Conservation (phyloP, 2,329 filamentous ascomycete genomes). For the Nemania diffusa region DNA sequence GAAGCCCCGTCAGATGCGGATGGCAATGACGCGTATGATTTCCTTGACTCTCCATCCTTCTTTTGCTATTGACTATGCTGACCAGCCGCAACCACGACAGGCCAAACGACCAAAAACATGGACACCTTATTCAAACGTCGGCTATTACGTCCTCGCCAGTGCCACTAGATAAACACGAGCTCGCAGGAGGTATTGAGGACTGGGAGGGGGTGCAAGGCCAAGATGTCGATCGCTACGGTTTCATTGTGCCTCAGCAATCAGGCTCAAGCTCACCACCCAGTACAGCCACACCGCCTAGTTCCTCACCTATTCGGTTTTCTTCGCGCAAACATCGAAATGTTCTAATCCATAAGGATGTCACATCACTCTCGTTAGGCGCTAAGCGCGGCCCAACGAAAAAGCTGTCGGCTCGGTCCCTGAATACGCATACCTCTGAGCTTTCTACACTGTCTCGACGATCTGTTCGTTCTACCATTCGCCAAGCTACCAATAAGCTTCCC, state of each 20-base stretch:
- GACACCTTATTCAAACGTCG: slow-evolving; percentile 47
- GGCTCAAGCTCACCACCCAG: slow-evolving; percentile 50
- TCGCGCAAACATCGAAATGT: slow-evolving; percentile 59
- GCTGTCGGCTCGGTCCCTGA: slow-evolving; percentile 66
- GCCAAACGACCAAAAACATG: slow-evolving; percentile 44
- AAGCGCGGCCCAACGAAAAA: slow-evolving; percentile 63
- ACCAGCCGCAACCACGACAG: slow-evolving; percentile 46
- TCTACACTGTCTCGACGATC: slow-evolving; percentile 64
- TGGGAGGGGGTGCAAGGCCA: slow-evolving; percentile 72
- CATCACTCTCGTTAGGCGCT: slow-evolving; percentile 52
- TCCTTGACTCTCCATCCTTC: slow-evolving; percentile 56
- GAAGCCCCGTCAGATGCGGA: slow-evolving; percentile 64
- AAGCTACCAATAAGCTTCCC: slow-evolving; percentile 68
- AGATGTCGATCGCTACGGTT: slow-evolving; percentile 75
- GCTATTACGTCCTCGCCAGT: slow-evolving; percentile 48
- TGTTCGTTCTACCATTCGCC: slow-evolving; percentile 65
- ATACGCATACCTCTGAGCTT: slow-evolving; percentile 65
- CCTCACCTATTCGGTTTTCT: slow-evolving; percentile 56
- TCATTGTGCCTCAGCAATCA: slow-evolving; percentile 64
- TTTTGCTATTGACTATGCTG: slow-evolving; percentile 43
- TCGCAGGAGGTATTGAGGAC: slow-evolving; percentile 71
- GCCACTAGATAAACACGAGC: slow-evolving; percentile 60
- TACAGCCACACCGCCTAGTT: slow-evolving; percentile 54
- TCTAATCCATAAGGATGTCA: slow-evolving; percentile 55
- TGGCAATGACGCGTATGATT: slow-evolving; percentile 67